Evolutionary conservation across 805 yeast species (phyloP), one percentile per base, ranked within the genome.

Genomic region (Zygosaccharomyces pseudorouxii): DNA sequence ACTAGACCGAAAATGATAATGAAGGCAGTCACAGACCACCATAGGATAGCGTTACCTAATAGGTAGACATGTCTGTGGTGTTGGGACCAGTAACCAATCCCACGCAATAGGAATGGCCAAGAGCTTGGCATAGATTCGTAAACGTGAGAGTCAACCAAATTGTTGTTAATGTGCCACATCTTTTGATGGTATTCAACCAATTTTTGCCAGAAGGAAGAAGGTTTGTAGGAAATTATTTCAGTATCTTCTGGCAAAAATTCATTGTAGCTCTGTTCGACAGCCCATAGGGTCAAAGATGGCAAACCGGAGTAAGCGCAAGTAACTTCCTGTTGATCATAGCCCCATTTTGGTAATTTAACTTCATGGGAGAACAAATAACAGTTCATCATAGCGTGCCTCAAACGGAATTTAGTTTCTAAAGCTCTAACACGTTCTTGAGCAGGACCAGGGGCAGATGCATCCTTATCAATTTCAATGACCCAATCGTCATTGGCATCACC

Each of bases 401-500:
- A 74, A 71, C 86, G 76, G 71, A 86, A 83, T 36, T 84, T 74
- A 22, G 93, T 80, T 39, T 82, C 79, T 39, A 86, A 65, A 12
- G 95, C 87, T 54, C 77, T 76, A 31, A 86, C 75, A 51, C 74
- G 72, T 28, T 72, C 67, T 60, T 75, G 79, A 14, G 88, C 81
- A 30, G 66, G 74, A 30, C 78, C 80, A 2, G 73, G 67, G 33
- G 67, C 71, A 25, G 86, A 76, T 48, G 67, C 59, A 42, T 72
- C 71, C 58, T 77, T 69, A 52, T 81, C 88, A 54, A 86, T 82
- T 64, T 86, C 92, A 51, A 86, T 82, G 53, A 82, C 67, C 68
- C 86, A 86, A 64, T 86, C 90, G 69, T 86, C 95, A 67, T 86
- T 86, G 47, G 89, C 83, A 69, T 86, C 93, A 67, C 95, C 95